Evolutionary conservation across 306 rosid genomes (phyloP), one percentile per base, ranked within the genome.

Genomic region (Casuarina glauca): DNA sequence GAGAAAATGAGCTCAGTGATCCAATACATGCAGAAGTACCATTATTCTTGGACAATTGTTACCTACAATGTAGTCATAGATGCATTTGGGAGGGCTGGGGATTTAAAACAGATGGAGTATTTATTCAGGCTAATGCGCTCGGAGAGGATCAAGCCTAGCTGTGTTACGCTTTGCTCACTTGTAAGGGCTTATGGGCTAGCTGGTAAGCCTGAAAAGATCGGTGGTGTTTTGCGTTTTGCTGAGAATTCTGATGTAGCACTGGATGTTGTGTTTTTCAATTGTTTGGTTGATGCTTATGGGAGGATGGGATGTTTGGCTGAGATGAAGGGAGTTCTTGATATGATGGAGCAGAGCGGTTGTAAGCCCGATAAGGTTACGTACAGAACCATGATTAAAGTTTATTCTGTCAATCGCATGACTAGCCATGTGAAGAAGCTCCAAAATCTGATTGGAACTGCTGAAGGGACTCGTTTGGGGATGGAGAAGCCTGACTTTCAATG

Each of bases 1-100:
- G 76, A 78, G 50, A 94, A 92, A 80, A 87, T 92, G 98, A 84
- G 98, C 66, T 89, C 96, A 64, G 97, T 92, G 44, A 94, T 94
- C 97, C 92, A 92, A 76, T 94, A 92, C 84, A 94, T 94, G 98
- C 97, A 90, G 78, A 92, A 91, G 80, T 92, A 92, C 84, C 97
- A 91, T 71, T 87, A 86, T 74, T 91, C 98, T 10, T 94, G 98
- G 98, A 94, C 97, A 32, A 87, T 92, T 45, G 90, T 91, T 66
- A 90, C 96, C 73, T 94, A 86, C 87, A 94, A 94, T 73, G 87
- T 94, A 77, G 92, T 89, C 68, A 94, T 92, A 74, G 95, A 94
- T 78, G 97, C 97, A 61, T 94, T 94, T 81, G 98, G 98, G 74
- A 89, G 90, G 83, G 98, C 95, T 5, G 97, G 97, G 55, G 90